Base-by-base conservation (phyloP, 83 land plant genomes). In the Thuja plicata region DNA sequence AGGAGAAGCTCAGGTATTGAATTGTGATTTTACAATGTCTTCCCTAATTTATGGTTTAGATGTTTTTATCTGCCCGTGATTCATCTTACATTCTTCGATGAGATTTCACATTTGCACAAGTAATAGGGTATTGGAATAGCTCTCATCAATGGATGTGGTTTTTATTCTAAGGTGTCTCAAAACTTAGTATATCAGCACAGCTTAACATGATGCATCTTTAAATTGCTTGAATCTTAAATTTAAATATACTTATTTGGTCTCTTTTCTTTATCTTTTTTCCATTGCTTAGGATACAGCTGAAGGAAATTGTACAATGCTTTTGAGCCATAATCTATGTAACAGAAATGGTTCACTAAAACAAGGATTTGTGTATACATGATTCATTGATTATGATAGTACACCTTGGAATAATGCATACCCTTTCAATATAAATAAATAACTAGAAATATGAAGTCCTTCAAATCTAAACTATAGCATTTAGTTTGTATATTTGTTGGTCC, bases 1-100 rank as follows among this genome's bases (percentile, higher is more conserved):
- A 93, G 91, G 98, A 96, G 90, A 96, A 96, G 83, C 91, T 96
- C 45, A 92, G 98, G 98, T 94, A 60, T 8, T 60, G 41, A n/a
- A 57, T 37, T 21, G 62, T 62, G 66, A 43, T 35, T 86, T 86
- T 19, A 17, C 45, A 43, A 3, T 9, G 12, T 21, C 86, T n/a
- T 24, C 45, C 37, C 60, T 86, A 86, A 3, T 27, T 41, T 45
- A 83, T 45, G 17, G 85, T 83, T 27, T 43, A 46, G 17, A n/a
- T n/a, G 55, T 83, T 40, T 78, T 41, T 80, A 80, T 41, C 21
- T 80, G 46, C 3, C 57, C 16, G 19, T 54, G 57, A 41, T 80
- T 80, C 13, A 46, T 83, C 55, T 83, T 21, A 45, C 34, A n/a
- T 43, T 41, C 54, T 50, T 82, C 10, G 54, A 83, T 12, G 48